Evolutionary conservation across 2,329 filamentous ascomycete species (phyloP).

Genomic region (Fusarium globosum): DNA sequence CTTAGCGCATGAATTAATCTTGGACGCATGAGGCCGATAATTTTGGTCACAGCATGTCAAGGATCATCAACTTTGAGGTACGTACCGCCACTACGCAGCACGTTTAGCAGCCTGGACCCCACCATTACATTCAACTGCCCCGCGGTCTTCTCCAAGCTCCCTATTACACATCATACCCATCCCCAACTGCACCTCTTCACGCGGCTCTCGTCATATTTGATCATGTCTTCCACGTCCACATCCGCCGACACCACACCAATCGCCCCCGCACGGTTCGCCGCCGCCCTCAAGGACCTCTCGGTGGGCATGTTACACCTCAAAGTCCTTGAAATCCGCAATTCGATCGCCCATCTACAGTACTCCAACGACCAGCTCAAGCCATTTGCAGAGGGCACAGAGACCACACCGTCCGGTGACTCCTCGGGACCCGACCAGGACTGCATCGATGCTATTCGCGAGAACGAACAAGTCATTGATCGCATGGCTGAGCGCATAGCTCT

Average conservation of each 20-base stretch:
- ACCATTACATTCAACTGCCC: conserved; percentile 32
- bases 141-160: conserved; percentile 15
- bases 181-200: not conserved
- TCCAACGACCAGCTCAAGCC: conserved; percentile 79
- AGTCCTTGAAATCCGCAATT: conserved; percentile 80
- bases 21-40: conserved; percentile 34
- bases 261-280: conserved; percentile 70
- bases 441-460: conserved; percentile 78
- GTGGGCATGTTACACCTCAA: conserved; percentile 76
- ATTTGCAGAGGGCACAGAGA: conserved; percentile 66
- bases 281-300: conserved; percentile 74
- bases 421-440: conserved; percentile 72
- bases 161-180: not conserved
- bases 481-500: conserved; percentile 74
- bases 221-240: conserved; percentile 63
- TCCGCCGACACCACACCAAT: conserved; percentile 73
- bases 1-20: conserved; percentile 45
- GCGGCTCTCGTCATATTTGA: not conserved
- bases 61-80: conserved; percentile 26
- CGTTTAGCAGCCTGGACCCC: conserved; percentile 37
- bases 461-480: conserved; percentile 73
- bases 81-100: conserved; percentile 28
- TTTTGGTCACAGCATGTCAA: conserved; percentile 31
- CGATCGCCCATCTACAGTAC: conserved; percentile 77
- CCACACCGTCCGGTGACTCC: conserved; percentile 41